Evolutionary conservation across 2,329 filamentous ascomycete genomes (phyloP).

Genomic region (Zymoseptoria brevis): DNA sequence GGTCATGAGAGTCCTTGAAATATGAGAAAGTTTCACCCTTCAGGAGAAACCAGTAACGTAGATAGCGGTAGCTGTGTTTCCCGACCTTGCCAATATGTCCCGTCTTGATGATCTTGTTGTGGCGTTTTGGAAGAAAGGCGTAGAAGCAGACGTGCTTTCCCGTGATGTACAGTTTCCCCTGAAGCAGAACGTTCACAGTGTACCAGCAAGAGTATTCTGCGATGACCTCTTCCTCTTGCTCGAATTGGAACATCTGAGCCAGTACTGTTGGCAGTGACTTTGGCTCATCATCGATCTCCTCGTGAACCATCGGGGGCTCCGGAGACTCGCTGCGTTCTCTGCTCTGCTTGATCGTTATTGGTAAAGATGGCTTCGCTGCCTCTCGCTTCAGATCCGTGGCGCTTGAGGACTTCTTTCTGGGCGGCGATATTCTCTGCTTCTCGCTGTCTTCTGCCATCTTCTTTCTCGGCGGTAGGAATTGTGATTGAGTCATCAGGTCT

Average conservation of each 20-base stretch:
- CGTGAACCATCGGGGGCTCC: background rate
- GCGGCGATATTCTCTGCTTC: slow-evolving; percentile 46
- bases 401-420: slow-evolving; percentile 24
- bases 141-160: slow-evolving; percentile 92
- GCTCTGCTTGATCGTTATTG: slow-evolving; percentile 16
- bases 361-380: slow-evolving; percentile 22
- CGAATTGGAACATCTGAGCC: slow-evolving; percentile 68
- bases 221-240: slow-evolving; percentile 73
- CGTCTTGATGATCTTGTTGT: slow-evolving; percentile 69
- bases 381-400: slow-evolving; percentile 64
- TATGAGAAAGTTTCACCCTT: slow-evolving; percentile 91
- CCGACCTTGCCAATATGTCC: slow-evolving; percentile 85
- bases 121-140: slow-evolving; percentile 90
- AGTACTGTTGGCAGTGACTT: slow-evolving; percentile 18
- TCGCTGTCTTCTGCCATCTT: slow-evolving; percentile 5
- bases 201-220: slow-evolving; percentile 93
- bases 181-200: slow-evolving; percentile 80
- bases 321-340: slow-evolving; percentile 13
- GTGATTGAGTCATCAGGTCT: slow-evolving; percentile 26
- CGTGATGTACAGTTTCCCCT: slow-evolving; percentile 95
- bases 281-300: background rate
- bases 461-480: slow-evolving; percentile 21
- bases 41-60: slow-evolving; percentile 85
- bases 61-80: slow-evolving; percentile 77
- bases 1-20: slow-evolving; percentile 71